These are phyloP conservation scores for Rhizophora mangle DNA, from an alignment of 345 rosid species.

Conservation along the genomic window DNA sequence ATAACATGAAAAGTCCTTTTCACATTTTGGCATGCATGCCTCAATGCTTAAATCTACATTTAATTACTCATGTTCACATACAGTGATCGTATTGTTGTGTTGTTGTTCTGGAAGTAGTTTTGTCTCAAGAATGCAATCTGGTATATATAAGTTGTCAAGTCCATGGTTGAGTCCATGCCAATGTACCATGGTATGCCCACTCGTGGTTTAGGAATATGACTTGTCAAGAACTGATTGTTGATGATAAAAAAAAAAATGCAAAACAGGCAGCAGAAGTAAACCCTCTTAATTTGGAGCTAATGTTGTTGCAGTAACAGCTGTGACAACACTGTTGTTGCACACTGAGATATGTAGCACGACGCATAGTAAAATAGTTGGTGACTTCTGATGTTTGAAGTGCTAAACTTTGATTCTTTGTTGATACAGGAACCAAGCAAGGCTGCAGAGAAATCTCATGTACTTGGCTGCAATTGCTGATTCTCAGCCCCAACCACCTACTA, in stretches of 20 bases:
- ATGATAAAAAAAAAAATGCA: neutral
- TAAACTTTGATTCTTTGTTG: conserved; percentile 9
- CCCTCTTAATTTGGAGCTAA: neutral
- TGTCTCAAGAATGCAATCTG: neutral
- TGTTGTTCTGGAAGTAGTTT: neutral
- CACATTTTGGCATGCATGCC: too few relatives aligned
- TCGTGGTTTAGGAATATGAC: neutral
- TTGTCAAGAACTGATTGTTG: neutral
- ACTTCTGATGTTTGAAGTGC: neutral
- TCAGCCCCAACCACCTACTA: conserved; percentile 82
- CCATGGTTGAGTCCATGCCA: neutral
- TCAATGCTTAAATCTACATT: too few relatives aligned
- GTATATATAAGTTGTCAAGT: neutral
- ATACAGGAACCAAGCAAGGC: conserved; percentile 91
- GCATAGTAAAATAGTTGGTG: too few relatives aligned
- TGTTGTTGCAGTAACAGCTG: too few relatives aligned
- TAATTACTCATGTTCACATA: too few relatives aligned
- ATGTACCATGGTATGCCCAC: too few relatives aligned
- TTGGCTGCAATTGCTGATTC: conserved; percentile 98
- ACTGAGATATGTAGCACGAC: too few relatives aligned
- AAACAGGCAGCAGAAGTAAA: neutral
- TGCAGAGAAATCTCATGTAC: conserved; percentile 96
- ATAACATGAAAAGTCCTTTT: too few relatives aligned
- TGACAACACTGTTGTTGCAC: too few relatives aligned
- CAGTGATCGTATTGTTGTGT: neutral